phyloP scores from a whole-genome alignment of 768 basidiomycete genomes.

The Lanmaoa rubissima region DNA sequence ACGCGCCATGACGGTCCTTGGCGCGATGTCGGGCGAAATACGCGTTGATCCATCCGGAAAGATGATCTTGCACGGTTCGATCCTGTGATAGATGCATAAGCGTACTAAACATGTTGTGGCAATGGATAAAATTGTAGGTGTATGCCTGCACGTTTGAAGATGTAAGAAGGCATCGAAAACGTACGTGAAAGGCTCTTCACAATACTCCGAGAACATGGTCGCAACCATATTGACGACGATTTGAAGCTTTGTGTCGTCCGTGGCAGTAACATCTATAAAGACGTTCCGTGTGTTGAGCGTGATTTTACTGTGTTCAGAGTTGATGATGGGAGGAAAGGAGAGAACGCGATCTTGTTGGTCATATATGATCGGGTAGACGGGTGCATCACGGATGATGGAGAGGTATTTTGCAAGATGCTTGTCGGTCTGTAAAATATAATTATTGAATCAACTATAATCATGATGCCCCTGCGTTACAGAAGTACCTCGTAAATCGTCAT shows the following conservation, averaged over 20 bases:
- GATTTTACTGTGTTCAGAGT: constrained; percentile 97
- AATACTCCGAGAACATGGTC: constrained; percentile 99
- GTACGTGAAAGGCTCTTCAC: constrained; percentile 87
- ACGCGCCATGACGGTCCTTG: constrained; percentile 67
- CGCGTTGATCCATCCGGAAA: constrained; percentile 72
- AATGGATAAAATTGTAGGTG: background rate
- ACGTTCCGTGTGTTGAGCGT: constrained; percentile 89
- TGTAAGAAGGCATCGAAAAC: constrained; percentile 23
- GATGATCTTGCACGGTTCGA: constrained; percentile 89
- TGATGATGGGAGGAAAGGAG: constrained; percentile 98
- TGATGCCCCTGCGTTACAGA: background rate
- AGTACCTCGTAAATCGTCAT: constrained; percentile 91
- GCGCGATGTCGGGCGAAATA: constrained; percentile 80
- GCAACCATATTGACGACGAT: constrained; percentile 94
- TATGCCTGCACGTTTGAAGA: background rate
- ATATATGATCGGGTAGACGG: constrained; percentile 97
- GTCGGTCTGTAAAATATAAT: constrained; percentile 59
- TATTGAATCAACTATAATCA: background rate
- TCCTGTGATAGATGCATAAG: constrained; percentile 43
- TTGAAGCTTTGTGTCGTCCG: constrained; percentile 93
- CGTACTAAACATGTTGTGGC: background rate
- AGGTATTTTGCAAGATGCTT: constrained; percentile 89
- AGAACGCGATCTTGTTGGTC: constrained; percentile 84
- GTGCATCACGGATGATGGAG: constrained; percentile 90
- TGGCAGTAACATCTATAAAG: constrained; percentile 96